Evolutionary conservation across 176 grass and related monocot species (phyloP), one percentile per base, ranked within the genome.

Genomic region (Rhynchospora breviuscula): DNA sequence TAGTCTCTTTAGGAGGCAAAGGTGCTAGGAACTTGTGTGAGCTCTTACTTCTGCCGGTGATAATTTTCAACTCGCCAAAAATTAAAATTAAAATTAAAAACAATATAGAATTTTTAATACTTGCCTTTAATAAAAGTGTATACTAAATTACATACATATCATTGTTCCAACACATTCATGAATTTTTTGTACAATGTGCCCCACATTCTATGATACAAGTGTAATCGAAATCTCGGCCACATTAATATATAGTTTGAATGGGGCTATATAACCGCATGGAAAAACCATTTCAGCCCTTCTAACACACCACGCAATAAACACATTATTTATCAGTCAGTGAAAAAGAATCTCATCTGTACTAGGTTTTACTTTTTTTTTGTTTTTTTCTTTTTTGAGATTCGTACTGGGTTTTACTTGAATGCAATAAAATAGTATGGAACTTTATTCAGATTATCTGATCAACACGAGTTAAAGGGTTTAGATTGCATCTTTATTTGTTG

Each of bases 21-120:
- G 59, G 19, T 62, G 59, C 3, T 62, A 62, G 59, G 59, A 62
- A 62, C 59, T 69, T 69, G 66, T 69, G 66, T 69, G 66, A 69
- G 3, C 66, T 69, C 35, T 44, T 68, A 67, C 40, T 53, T 68
- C 66, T 68, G 66, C 31, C 43, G 7, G 1, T 18, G 7, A 44
- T 68, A 18, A 18, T 40, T 67, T 1, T 8, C 8, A 62, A 3
- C 59, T 22, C n/a, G n/a, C 18, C n/a, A 62, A 23, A 62, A 62
- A 62, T 62, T 23, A 62, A 23, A 62, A 40, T 40, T 40, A 40
- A 40, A 40, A 29, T 29, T 29, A 29, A 40, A 40, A 1, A 35
- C 1, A 1, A 35, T 35, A 35, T 40, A 40, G 35, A 40, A 40
- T 40, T 40, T 40, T 40, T 40, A 40, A 40, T 40, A 40, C 35